Evolutionary conservation across 1,139 yeast species (phyloP), one percentile per base, ranked within the genome.

Genomic region (Magnusiomyces suaveolens): DNA sequence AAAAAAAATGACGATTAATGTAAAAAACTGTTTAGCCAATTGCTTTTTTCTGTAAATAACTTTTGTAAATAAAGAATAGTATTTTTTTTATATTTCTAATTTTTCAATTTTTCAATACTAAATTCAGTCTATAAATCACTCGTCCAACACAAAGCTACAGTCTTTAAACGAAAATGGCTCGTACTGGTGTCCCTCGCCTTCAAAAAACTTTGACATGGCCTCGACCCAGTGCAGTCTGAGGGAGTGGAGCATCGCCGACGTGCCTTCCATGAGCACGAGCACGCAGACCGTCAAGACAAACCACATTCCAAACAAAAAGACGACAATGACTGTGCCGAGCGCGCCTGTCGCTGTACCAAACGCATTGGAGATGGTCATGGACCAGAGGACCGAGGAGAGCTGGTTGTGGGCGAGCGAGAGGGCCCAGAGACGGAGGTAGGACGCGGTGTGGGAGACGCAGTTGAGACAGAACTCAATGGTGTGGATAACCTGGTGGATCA

Each of bases 211-310:
- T 52, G 97, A 89, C 97, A 94, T 94, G 36, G 97, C 90, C 72
- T 94, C 99, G 55, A 94, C 98, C 99, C 99, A 92, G 69, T 92
- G 98, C 66, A 92, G 75, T 71, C 98, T 86, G 64, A 94, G 78
- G 26, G 97, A 87, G 72, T 94, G 99, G 65, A 94, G 78, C 98
- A 94, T 94, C 32, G 98, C 98, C 46, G 96, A 87, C 0, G 98
- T 94, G 53, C 99, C 99, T 72, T 94, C 98, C 98, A 94, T 92
- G 58, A 89, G 76, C 52, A 94, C 97, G 68, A 94, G 78, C 57
- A 94, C 89, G 62, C 89, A 83, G 48, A 89, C 90, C 0, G 98
- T 92, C 60, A 90, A 77, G 2, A 82, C 80, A 69, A 94, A 89
- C 99, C 99, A 94, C 82, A 90, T 82, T 18, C 86, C 96, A 72